A percentile compares a stretch with the other conserved stretches of the same genome.
Evolutionary conservation across 1,284 basidiomycete species (phyloP).

Genomic region (Fomitiporia mediterranea): DNA sequence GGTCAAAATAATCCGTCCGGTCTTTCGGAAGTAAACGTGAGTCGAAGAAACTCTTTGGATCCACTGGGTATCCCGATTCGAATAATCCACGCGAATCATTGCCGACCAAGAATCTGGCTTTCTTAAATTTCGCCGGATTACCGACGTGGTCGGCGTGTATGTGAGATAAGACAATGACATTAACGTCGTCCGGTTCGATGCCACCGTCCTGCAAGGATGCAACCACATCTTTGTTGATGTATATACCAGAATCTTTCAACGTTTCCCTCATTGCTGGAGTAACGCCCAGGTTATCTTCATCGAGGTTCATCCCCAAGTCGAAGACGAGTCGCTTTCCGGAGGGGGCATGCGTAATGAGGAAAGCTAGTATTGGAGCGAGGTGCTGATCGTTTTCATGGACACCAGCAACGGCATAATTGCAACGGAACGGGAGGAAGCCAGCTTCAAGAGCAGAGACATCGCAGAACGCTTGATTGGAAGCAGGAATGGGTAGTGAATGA

Average conservation of each 20-base stretch:
- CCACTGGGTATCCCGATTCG: slow-evolving; percentile 38
- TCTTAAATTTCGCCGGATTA: slow-evolving; percentile 40
- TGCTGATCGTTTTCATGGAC: slow-evolving; percentile 8
- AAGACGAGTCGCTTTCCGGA: slow-evolving; percentile 20
- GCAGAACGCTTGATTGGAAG: slow-evolving; percentile 19
- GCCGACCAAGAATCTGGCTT: slow-evolving; percentile 43
- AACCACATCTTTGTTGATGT: slow-evolving; percentile 37
- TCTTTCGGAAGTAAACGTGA: slow-evolving; percentile 38
- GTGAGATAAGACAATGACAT: slow-evolving; percentile 45
- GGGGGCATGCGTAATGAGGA: slow-evolving; percentile 21
- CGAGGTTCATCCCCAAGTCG: slow-evolving; percentile 22
- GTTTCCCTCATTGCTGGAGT: slow-evolving; percentile 29
- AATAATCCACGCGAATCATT: slow-evolving; percentile 34
- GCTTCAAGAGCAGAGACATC: slow-evolving; percentile 23
- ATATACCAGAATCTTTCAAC: background rate
- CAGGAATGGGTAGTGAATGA: slow-evolving; percentile 15
- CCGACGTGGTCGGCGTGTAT: slow-evolving; percentile 45
- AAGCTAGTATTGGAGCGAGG: slow-evolving; percentile 21
- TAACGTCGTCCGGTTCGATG: slow-evolving; percentile 35
- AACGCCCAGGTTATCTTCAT: slow-evolving; percentile 7
- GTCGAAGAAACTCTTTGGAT: slow-evolving; percentile 34
- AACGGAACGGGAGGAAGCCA: slow-evolving; percentile 16
- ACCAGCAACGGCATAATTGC: slow-evolving; percentile 10
- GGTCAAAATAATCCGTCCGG: slow-evolving; percentile 37
- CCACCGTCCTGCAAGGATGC: slow-evolving; percentile 48